phyloP scores from a whole-genome alignment of 768 basidiomycete genomes.

The Mycena indigotica region DNA sequence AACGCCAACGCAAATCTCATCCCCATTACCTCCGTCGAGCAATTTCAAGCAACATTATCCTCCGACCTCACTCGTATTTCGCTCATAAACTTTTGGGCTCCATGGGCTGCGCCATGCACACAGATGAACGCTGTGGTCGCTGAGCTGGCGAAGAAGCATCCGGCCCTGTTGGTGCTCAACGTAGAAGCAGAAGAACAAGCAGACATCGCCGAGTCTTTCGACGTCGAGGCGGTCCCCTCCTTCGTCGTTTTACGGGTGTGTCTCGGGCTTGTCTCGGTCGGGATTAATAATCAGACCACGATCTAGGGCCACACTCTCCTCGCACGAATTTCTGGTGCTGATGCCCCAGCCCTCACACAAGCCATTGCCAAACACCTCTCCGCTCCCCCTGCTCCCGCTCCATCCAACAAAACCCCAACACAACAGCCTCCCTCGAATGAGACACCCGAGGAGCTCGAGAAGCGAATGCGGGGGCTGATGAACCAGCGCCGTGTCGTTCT shows the following conservation, averaged over 20 bases:
- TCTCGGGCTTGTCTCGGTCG: conserved; percentile 2
- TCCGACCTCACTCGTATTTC: conserved; percentile 80
- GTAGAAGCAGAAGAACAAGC: conserved; percentile 80
- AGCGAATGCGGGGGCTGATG: conserved; percentile 74
- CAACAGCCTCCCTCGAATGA: conserved; percentile 34
- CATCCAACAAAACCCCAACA: conserved; percentile 28
- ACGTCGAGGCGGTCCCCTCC: conserved; percentile 85
- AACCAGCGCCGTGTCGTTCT: conserved; percentile 74
- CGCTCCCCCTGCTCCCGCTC: conserved; percentile 51
- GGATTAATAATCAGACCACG: neutral
- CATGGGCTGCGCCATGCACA: conserved; percentile 89
- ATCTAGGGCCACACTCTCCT: conserved; percentile 86
- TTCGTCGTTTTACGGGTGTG: conserved; percentile 81
- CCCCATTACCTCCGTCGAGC: conserved; percentile 58
- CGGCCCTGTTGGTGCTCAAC: conserved; percentile 72
- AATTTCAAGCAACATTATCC: conserved; percentile 76
- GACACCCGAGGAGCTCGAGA: conserved; percentile 65
- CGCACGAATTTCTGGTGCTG: conserved; percentile 75
- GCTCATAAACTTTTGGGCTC: conserved; percentile 91
- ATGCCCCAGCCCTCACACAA: conserved; percentile 63
- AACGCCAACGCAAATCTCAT: conserved; percentile 25
- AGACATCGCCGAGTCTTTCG: conserved; percentile 91
- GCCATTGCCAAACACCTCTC: conserved; percentile 61
- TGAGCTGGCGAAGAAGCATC: conserved; percentile 75
- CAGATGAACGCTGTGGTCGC: conserved; percentile 81